A percentile compares a stretch with the other conserved stretches of the same genome.
Evolutionary conservation across 352 stramenopile species (phyloP).

Genomic region (Globisporangium nodosum): DNA sequence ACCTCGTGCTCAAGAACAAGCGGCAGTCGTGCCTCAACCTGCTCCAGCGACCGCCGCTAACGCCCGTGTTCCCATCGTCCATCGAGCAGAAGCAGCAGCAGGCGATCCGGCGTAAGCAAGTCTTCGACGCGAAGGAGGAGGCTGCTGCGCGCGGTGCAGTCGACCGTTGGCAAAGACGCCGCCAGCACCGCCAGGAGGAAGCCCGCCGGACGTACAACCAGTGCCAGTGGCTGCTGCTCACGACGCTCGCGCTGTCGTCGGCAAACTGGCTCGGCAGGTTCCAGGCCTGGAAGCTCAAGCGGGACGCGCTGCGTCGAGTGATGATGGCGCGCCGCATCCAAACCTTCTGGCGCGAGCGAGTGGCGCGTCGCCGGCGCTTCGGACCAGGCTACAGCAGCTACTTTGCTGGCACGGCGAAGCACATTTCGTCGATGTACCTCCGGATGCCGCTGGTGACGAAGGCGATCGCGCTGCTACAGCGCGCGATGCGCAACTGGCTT

Average conservation of each 20-base stretch:
- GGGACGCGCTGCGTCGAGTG: constrained; percentile 25
- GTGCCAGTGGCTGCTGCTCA: constrained; percentile 55
- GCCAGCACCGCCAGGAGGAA: constrained; percentile 26
- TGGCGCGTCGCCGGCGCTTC: constrained; percentile 20
- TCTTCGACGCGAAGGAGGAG: constrained; percentile 40
- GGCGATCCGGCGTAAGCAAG: constrained; percentile 44
- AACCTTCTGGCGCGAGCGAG: constrained; percentile 39
- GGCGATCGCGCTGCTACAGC: constrained; percentile 36
- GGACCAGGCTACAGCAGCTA: constrained; percentile 10
- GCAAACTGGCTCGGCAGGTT: constrained; percentile 38
- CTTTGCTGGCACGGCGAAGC: constrained; percentile 8
- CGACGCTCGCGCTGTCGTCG: constrained; percentile 27
- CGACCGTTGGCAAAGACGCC: constrained; percentile 48
- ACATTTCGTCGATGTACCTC: constrained; percentile 22
- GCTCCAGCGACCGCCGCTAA: constrained; percentile 42
- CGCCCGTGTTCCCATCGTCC: constrained; percentile 48
- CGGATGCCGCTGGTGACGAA: constrained; percentile 44
- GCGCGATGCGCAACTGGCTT: constrained; percentile 36
- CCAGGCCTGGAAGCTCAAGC: constrained; percentile 32
- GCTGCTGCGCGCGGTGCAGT: constrained; percentile 25
- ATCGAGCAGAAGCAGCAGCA: constrained; percentile 46
- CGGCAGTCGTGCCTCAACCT: constrained; percentile 22
- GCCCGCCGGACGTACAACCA: constrained; percentile 31
- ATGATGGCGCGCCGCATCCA: constrained; percentile 56
- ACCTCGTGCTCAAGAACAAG: constrained; percentile 53